Evolutionary conservation across 352 stramenopile species (phyloP).

Genomic region (Globisporangium carolinianum): DNA sequence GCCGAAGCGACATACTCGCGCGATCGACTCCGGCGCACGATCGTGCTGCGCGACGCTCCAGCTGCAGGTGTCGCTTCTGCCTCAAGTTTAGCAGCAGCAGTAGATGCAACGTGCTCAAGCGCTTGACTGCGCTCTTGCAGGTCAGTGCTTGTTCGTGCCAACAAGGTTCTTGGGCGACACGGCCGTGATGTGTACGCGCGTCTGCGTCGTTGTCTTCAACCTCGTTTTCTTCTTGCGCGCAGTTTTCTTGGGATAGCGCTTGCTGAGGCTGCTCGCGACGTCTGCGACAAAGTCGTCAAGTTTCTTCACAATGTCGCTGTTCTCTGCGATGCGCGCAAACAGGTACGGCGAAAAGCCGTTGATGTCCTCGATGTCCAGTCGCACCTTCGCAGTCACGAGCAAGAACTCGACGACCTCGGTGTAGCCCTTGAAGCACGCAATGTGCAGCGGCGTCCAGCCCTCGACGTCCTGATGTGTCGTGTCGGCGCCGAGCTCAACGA

Average conservation of each 20-base stretch:
- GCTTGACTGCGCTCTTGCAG: not conserved
- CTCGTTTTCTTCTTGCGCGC: constrained; percentile 22
- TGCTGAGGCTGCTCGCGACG: constrained; percentile 23
- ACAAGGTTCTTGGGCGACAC: constrained; percentile 47
- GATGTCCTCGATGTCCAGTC: constrained; percentile 42
- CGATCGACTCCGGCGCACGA: constrained; percentile 19
- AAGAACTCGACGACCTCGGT: constrained; percentile 66
- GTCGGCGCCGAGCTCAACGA: constrained; percentile 50
- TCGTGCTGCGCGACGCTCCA: constrained; percentile 13
- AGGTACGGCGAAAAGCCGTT: constrained; percentile 65
- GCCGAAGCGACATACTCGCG: constrained; percentile 39
- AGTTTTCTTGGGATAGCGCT: constrained; percentile 15
- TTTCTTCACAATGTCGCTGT: constrained; percentile 50
- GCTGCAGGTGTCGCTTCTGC: not conserved
- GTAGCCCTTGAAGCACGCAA: constrained; percentile 70
- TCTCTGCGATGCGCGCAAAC: constrained; percentile 64
- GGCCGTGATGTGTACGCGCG: constrained; percentile 12
- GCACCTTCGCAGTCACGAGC: constrained; percentile 38
- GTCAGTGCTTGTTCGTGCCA: constrained; percentile 35
- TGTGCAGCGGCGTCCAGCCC: constrained; percentile 66
- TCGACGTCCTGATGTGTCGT: constrained; percentile 53
- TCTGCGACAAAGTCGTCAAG: constrained; percentile 43
- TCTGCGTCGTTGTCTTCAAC: constrained; percentile 21
- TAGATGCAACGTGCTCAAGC: not conserved
- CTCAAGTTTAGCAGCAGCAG: not conserved